Conservation (phyloP, 108 stramenopile species). For the Cyclotella cryptica region DNA sequence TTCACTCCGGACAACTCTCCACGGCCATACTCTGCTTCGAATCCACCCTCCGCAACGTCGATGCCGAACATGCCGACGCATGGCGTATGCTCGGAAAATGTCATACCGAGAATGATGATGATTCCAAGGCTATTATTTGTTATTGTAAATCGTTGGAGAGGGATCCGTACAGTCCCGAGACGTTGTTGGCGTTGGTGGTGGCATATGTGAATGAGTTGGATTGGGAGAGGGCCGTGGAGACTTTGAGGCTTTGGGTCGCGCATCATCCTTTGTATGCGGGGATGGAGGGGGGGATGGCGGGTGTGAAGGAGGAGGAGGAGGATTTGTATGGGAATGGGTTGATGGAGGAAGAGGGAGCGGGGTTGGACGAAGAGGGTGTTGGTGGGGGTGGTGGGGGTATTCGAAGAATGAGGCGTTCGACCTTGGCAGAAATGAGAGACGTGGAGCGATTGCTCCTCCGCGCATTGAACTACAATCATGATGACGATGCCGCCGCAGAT, state of each 20-base stretch:
- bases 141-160: slow-evolving; percentile 88
- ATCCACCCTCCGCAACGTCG: slow-evolving; percentile 77
- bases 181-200: slow-evolving; percentile 88
- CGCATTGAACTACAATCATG: slow-evolving; percentile 71
- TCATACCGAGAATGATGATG: slow-evolving; percentile 95
- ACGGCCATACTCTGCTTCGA: slow-evolving; percentile 91
- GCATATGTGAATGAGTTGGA: slow-evolving; percentile 95
- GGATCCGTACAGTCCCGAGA: slow-evolving; percentile 89
- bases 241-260: slow-evolving; percentile 93
- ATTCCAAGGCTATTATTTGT: slow-evolving; percentile 90
- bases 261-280: slow-evolving; percentile 95
- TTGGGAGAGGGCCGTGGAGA: slow-evolving; percentile 77
- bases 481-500: slow-evolving; percentile 73
- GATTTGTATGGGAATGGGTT: slow-evolving; percentile 70
- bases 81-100: slow-evolving; percentile 93
- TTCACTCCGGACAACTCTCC: slow-evolving; percentile 77
- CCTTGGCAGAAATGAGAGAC: slow-evolving; percentile 63
- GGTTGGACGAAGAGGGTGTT: too few relatives aligned
- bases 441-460: slow-evolving; percentile 84
- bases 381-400: too few relatives aligned
- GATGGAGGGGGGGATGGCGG: slow-evolving; percentile 33
- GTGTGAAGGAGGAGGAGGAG: slow-evolving; percentile 22
- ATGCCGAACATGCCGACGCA: slow-evolving; percentile 79
- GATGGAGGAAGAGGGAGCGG: slow-evolving; percentile 17
- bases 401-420: slow-evolving; percentile 22